These are phyloP conservation scores for Uromyces viciae-fabae DNA, from an alignment of 1,284 basidiomycete species.

Conservation along the genomic window DNA sequence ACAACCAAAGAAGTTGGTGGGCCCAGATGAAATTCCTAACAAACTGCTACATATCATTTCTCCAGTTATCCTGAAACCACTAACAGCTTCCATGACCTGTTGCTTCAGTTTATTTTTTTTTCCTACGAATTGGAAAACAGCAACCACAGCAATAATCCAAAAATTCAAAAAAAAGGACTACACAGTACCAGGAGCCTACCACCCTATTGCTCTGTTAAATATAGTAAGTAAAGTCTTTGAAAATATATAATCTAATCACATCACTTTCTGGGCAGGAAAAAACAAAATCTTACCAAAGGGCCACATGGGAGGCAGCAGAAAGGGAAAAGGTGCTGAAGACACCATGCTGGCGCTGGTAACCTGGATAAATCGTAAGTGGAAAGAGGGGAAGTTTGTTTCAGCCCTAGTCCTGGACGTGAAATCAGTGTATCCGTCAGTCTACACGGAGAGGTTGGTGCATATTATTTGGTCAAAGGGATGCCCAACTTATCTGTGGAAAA, in stretches of 20 bases:
- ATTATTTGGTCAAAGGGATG: neutral
- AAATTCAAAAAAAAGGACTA: neutral
- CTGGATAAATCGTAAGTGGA: neutral
- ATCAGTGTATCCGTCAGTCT: neutral
- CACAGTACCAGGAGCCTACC: neutral
- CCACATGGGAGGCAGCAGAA: constrained; percentile 1
- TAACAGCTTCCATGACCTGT: neutral
- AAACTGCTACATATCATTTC: no score
- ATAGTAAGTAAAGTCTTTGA: neutral
- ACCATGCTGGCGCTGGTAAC: neutral
- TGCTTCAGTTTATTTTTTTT: neutral
- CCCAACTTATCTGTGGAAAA: neutral
- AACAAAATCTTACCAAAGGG: neutral
- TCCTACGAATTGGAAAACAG: neutral
- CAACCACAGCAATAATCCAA: constrained; percentile 1
- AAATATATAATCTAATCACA: neutral
- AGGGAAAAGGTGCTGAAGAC: neutral
- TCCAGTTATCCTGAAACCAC: no score
- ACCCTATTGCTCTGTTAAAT: neutral
- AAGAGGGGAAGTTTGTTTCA: neutral
- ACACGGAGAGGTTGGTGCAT: neutral
- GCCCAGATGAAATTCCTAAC: no score
- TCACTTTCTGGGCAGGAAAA: neutral
- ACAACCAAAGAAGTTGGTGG: no score
- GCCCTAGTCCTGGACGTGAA: neutral